Base-by-base conservation (phyloP, 805 yeast species). In the Huiozyma sinensis region DNA sequence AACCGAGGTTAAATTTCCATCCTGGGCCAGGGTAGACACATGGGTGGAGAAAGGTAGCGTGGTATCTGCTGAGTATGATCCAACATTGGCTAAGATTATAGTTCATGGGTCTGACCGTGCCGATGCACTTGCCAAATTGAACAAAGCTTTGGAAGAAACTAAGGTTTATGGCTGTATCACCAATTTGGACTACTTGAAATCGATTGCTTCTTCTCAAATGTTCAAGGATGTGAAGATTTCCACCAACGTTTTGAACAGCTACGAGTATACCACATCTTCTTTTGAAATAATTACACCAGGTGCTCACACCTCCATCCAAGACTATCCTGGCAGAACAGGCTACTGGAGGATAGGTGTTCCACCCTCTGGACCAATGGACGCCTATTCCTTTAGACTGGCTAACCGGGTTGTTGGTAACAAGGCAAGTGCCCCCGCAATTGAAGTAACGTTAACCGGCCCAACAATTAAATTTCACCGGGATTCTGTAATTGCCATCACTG, bases 331-430 rank as follows among this genome's bases (percentile, higher is more conserved):
- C 42, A 81, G 98, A 69, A 71, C 71, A 44, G 82, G 87, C n/a
- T 62, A 73, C 47, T 68, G 72, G 72, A 64, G 70, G 55, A 61
- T 68, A 44, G 98, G 98, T 62, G 97, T 90, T 44, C 98, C 98
- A 28, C 97, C 97, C 6, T 86, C 95, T 36, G 98, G 98, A 39
- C 96, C 97, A 47, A 92, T 90, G 97, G 98, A 90, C 66, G 76
- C 80, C 48, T 89, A 81, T 56, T 80, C 97, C 5, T 89, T 89
- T 70, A 74, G 96, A 56, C 63, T 86, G 49, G 96, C 95, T 17
- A 90, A 90, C 69, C 71, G 83, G 59, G 78, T 86, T 56, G 97
- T 90, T 38, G 97, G 97, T 47, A 92, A 90, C 65, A 76, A 81
- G 52, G 66, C 71, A 50, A 68, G 73, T 38, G 83, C 96, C 8